Conservation (phyloP, 257 asterid genomes). For the Eucommia ulmoides region DNA sequence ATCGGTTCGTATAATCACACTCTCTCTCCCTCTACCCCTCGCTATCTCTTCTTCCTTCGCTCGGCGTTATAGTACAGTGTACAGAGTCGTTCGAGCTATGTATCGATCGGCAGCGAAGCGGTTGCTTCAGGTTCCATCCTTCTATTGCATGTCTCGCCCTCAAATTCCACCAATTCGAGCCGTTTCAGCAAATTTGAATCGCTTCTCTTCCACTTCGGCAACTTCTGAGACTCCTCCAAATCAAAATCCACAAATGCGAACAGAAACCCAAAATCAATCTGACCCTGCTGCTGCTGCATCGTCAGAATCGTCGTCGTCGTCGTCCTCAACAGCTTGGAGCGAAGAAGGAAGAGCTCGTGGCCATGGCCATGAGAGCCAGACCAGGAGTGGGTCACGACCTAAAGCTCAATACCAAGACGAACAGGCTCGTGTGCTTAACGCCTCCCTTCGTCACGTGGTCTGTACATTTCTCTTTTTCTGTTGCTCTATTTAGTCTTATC, state of each 20-base stretch:
- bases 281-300: conserved; percentile 18
- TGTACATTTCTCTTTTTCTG: conserved; percentile 3
- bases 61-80: not conserved
- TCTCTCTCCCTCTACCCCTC: not conserved
- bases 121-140: conserved; percentile 28
- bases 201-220: conserved; percentile 30
- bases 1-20: no score
- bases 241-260: conserved; percentile 27
- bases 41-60: not conserved
- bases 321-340: conserved; percentile 18
- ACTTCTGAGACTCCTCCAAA: conserved; percentile 22
- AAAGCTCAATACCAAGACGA: conserved; percentile 59
- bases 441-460: conserved; percentile 78
- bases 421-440: conserved; percentile 73
- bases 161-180: conserved; percentile 10
- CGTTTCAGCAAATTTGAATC: conserved; percentile 10
- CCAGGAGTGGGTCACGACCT: conserved; percentile 23
- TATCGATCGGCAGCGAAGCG: conserved; percentile 52
- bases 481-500: not conserved
- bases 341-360: conserved; percentile 9
- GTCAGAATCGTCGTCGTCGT: conserved; percentile 21
- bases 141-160: conserved; percentile 7
- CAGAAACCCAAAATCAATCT: no score
- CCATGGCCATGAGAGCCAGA: conserved; percentile 13
- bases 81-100: conserved; percentile 12